Percentiles rank a stretch among this genome's conserved stretches.
Evolutionary conservation across 2,329 filamentous ascomycete genomes (phyloP).

Genomic region (Aaosphaeria pasadenensis): DNA sequence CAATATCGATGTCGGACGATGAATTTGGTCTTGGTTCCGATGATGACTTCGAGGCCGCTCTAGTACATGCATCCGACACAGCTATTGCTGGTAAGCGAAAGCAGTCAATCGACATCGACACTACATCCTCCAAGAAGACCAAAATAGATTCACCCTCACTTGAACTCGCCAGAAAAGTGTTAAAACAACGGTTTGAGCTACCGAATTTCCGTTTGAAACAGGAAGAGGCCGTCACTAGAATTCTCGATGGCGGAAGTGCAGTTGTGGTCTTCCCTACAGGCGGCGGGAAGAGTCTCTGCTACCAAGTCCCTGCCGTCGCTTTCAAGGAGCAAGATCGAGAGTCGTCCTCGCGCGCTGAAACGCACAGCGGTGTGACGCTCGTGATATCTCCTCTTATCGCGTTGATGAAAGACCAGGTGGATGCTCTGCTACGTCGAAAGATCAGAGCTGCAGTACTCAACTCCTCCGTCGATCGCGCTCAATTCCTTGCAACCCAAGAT

Average conservation of each 20-base stretch:
- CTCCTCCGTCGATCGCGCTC: slow-evolving; percentile 52
- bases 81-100: neutral
- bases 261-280: slow-evolving; percentile 74
- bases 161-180: slow-evolving; percentile 27
- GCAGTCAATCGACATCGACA: slow-evolving; percentile 3
- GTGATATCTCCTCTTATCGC: slow-evolving; percentile 90
- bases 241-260: slow-evolving; percentile 44
- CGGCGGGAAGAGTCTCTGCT: slow-evolving; percentile 92
- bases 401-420: slow-evolving; percentile 94
- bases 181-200: slow-evolving; percentile 43
- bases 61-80: neutral
- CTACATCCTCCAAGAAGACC: neutral
- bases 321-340: slow-evolving; percentile 40
- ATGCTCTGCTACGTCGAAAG: slow-evolving; percentile 66
- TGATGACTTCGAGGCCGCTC: neutral
- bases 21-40: neutral
- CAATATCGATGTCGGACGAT: neutral
- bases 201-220: slow-evolving; percentile 46
- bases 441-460: slow-evolving; percentile 81
- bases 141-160: neutral
- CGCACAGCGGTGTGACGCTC: slow-evolving; percentile 77
- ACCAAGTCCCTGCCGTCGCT: slow-evolving; percentile 65
- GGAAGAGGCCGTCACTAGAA: slow-evolving; percentile 41
- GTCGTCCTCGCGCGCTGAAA: slow-evolving; percentile 42
- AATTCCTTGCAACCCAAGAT: slow-evolving; percentile 62